A percentile compares a stretch with the other conserved stretches of the same genome.
Evolutionary conservation across 257 asterid species (phyloP).

Genomic region (Misopates orontium): DNA sequence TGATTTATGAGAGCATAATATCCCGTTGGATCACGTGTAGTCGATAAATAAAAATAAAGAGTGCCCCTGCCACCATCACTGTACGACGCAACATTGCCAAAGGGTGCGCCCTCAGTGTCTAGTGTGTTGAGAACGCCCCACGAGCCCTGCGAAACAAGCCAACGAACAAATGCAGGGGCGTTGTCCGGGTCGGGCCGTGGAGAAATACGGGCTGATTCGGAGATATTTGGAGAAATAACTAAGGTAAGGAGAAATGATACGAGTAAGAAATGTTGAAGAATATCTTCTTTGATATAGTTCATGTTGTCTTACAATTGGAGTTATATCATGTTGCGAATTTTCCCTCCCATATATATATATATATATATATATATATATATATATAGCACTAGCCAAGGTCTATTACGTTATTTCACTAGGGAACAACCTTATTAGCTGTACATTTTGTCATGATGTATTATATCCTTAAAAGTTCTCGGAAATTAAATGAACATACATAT

Average conservation of each 20-base stretch:
- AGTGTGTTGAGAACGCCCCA: constrained; percentile 32
- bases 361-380: too few species aligned
- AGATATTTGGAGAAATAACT: background rate
- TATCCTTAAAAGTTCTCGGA: too few species aligned
- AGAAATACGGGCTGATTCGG: background rate
- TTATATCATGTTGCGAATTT: too few species aligned
- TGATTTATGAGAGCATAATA: background rate
- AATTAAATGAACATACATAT: too few species aligned
- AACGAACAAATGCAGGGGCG: constrained; percentile 21
- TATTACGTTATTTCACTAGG: too few species aligned
- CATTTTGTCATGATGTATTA: too few species aligned
- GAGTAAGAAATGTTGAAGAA: background rate
- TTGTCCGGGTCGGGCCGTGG: constrained; percentile 12
- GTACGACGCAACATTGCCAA: constrained; percentile 27
- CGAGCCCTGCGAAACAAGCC: constrained; percentile 26
- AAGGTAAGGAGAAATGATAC: background rate
- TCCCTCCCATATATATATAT: too few species aligned
- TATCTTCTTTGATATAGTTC: background rate
- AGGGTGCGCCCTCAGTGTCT: background rate
- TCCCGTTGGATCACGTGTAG: constrained; percentile 24
- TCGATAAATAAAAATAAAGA: constrained; percentile 21
- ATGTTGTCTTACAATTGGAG: too few species aligned
- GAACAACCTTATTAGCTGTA: too few species aligned
- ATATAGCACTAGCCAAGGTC: too few species aligned
- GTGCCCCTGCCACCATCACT: constrained; percentile 16